Percentiles rank a stretch among this genome's conserved stretches.
These are phyloP conservation scores for Gentiana dahurica DNA, from an alignment of 257 asterid genomes.

Conservation along the genomic window DNA sequence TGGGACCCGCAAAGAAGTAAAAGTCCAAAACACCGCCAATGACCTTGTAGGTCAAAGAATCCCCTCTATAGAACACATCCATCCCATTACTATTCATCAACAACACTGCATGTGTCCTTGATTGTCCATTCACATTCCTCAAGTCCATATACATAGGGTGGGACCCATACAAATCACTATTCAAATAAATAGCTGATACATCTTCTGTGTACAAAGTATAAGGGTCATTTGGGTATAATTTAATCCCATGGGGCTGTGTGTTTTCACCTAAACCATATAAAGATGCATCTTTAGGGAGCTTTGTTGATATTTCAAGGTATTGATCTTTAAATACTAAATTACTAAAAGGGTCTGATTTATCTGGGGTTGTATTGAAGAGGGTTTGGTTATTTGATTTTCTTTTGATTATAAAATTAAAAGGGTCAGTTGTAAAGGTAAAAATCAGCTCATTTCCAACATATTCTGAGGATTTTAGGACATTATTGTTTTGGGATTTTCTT, in stretches of 20 bases:
- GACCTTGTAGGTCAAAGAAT: conserved; percentile 74
- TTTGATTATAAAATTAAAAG: conserved; percentile 61
- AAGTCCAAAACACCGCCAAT: conserved; percentile 94
- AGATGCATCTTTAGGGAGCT: conserved; percentile 66
- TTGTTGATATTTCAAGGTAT: conserved; percentile 79
- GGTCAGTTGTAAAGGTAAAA: conserved; percentile 57
- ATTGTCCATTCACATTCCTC: conserved; percentile 48
- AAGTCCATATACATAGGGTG: conserved; percentile 96
- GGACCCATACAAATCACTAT: conserved; percentile 77
- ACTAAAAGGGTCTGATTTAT: conserved; percentile 41
- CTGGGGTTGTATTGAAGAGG: conserved; percentile 52
- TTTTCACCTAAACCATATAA: conserved; percentile 84
- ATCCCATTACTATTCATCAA: conserved; percentile 89
- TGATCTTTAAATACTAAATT: conserved; percentile 82
- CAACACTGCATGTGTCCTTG: conserved; percentile 66
- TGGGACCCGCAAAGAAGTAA: conserved; percentile 84
- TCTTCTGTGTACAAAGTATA: conserved; percentile 77
- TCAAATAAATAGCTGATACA: conserved; percentile 69
- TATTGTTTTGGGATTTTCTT: conserved; percentile 16
- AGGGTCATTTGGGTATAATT: conserved; percentile 63
- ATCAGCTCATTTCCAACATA: conserved; percentile 48
- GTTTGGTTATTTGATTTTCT: conserved; percentile 72
- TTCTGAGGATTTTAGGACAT: conserved; percentile 18
- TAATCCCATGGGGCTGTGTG: conserved; percentile 83
- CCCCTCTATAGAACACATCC: conserved; percentile 81